These are phyloP conservation scores for Melastoma candidum DNA, from an alignment of 441 rosid species.

Conservation along the genomic window DNA sequence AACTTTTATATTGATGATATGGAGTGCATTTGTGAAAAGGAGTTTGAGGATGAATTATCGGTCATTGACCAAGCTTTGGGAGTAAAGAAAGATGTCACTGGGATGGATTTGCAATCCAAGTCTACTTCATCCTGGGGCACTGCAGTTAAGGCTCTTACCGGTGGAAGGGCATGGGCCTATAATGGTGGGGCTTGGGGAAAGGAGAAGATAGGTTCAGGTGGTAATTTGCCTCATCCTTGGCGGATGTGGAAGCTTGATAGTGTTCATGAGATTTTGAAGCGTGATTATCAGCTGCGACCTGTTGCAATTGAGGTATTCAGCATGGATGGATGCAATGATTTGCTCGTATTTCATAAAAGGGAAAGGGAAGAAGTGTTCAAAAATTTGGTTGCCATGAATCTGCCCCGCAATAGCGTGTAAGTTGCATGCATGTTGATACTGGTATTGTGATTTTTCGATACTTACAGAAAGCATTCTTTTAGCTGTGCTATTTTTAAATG, in stretches of 20 bases:
- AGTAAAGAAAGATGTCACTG: conserved; percentile 76
- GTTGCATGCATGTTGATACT: conserved; percentile 20
- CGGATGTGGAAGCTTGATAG: conserved; percentile 98
- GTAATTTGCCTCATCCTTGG: conserved; percentile 96
- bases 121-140: conserved; percentile 75
- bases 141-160: conserved; percentile 50
- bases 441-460: not conserved
- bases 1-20: conserved; percentile 83
- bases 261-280: conserved; percentile 97
- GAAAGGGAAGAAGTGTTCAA: conserved; percentile 99
- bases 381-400: conserved; percentile 95
- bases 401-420: conserved; percentile 97
- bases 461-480: too few species aligned
- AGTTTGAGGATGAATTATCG: conserved; percentile 95
- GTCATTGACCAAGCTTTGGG: conserved; percentile 99
- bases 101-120: conserved; percentile 85
- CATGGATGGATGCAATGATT: conserved; percentile 99
- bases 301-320: conserved; percentile 99
- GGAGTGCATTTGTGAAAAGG: conserved; percentile 96
- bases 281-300: conserved; percentile 99
- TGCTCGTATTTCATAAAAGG: conserved; percentile 95
- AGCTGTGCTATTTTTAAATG: too few species aligned
- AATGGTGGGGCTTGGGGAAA: conserved; percentile 99
- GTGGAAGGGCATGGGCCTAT: conserved; percentile 99
- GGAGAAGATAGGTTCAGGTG: conserved; percentile 73